Base-by-base conservation (phyloP, 257 asterid genomes). In the Nicotiana knightiana region DNA sequence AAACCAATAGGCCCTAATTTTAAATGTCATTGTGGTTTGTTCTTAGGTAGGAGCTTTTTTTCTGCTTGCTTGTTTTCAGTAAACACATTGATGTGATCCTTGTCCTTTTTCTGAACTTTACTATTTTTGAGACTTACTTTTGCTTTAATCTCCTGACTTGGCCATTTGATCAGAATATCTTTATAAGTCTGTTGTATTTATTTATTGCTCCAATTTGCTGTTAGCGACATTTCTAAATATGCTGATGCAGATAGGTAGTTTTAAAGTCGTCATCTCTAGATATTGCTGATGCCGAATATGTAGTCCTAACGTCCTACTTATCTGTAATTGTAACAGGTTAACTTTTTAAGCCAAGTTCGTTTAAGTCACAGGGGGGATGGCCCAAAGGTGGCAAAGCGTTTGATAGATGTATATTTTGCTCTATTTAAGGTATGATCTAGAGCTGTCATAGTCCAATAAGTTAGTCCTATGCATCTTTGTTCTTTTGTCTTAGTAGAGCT, bases 291-390 rank as follows among this genome's bases (percentile, higher is more conserved):
- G 63, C 79, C 7, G 16, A 51, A 75, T 17, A 75, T 75, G 39
- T 51, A 51, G 63, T 75, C 62, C 63, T n/a, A 53, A 30, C 32
- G 61, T 43, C 54, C 30, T 82, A 28, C 79, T 9, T 21, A 78
- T 59, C 81, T 83, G 62, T 84, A 77, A 46, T 63, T 86, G 71
- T 85, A 54, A 79, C 86, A 96, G 99, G 97, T 96, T 30, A 93
- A 94, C 82, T 93, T 96, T 81, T 85, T 96, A 86, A 93, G 86
- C 87, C 98, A 96, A 88, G 87, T 96, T 83, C 94, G 93, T 77
- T 87, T 94, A 92, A 87, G 97, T 89, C 93, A 91, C 93, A 92
- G 84, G 85, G 97, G 94, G 80, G 97, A 96, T 89, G 99, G 98
- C 18, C 97, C 97, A 35, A 96, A 88, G 89, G 94, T 93, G 55